Conservation (phyloP, 169 alveolate species). For the Babesia sp. region DNA sequence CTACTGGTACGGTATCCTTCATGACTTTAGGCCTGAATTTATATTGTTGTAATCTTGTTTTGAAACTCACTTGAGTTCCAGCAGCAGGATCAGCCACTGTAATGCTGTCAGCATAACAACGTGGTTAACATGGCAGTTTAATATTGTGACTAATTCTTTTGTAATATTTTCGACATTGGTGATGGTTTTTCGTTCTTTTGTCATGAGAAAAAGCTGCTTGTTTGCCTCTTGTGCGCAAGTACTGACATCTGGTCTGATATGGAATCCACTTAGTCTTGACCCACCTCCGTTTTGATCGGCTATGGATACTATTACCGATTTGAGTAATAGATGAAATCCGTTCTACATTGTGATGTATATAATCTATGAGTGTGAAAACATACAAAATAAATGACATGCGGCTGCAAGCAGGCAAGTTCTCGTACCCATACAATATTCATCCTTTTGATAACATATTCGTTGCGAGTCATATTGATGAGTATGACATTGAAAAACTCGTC, state of each 20-base stretch:
- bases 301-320: slow-evolving; percentile 20
- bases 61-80: slow-evolving; percentile 19
- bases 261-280: neutral
- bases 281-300: slow-evolving; percentile 41
- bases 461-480: slow-evolving; percentile 48
- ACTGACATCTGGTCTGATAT: slow-evolving; percentile 35
- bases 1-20: slow-evolving; percentile 16
- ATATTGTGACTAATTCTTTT: slow-evolving; percentile 15
- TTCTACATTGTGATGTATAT: neutral
- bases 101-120: slow-evolving; percentile 55
- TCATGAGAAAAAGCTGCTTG: slow-evolving; percentile 24
- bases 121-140: slow-evolving; percentile 23
- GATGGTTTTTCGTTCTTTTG: slow-evolving; percentile 37
- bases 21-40: slow-evolving; percentile 38
- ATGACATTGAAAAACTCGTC: slow-evolving; percentile 59
- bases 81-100: slow-evolving; percentile 55
- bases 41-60: neutral
- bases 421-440: slow-evolving; percentile 51
- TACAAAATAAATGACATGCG: slow-evolving; percentile 59
- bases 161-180: slow-evolving; percentile 44
- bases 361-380: neutral
- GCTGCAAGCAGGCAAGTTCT: slow-evolving; percentile 54
- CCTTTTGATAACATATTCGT: slow-evolving; percentile 35
- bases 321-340: slow-evolving; percentile 45
- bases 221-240: slow-evolving; percentile 61